phyloP scores from a whole-genome alignment of 345 rosid species.

The Dimocarpus longan region DNA sequence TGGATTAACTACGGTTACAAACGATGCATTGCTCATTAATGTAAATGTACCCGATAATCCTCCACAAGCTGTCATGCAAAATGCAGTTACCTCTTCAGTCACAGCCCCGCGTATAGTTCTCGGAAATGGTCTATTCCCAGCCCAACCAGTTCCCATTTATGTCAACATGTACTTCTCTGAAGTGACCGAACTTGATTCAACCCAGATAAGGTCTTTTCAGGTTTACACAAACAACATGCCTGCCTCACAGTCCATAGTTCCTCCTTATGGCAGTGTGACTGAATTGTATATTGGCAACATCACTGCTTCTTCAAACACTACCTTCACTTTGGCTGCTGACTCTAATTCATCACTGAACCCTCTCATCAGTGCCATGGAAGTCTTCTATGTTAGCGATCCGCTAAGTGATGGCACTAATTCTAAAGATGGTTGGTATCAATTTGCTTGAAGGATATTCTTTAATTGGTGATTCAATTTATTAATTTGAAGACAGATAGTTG shows the following conservation, averaged over 20 bases:
- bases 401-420: constrained; percentile 36
- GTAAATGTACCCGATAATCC: constrained; percentile 33
- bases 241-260: constrained; percentile 20
- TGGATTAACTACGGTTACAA: constrained; percentile 20
- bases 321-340: constrained; percentile 37
- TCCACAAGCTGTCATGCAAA: constrained; percentile 34
- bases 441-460: too few species aligned
- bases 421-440: constrained; percentile 33
- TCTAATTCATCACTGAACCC: constrained; percentile 49
- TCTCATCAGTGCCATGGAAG: constrained; percentile 51
- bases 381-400: constrained; percentile 29
- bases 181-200: constrained; percentile 32
- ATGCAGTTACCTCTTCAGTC: constrained; percentile 35
- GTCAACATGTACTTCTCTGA: constrained; percentile 52
- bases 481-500: too few species aligned
- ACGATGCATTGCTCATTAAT: constrained; percentile 11
- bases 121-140: constrained; percentile 24
- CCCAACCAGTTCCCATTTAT: constrained; percentile 19
- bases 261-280: constrained; percentile 29
- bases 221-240: constrained; percentile 22
- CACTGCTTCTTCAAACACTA: constrained; percentile 33
- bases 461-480: background rate
- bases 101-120: constrained; percentile 15
- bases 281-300: constrained; percentile 22
- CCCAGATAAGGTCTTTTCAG: constrained; percentile 40